Evolutionary conservation across 768 basidiomycete species (phyloP).

Genomic region (Tylopilus subfusipes): DNA sequence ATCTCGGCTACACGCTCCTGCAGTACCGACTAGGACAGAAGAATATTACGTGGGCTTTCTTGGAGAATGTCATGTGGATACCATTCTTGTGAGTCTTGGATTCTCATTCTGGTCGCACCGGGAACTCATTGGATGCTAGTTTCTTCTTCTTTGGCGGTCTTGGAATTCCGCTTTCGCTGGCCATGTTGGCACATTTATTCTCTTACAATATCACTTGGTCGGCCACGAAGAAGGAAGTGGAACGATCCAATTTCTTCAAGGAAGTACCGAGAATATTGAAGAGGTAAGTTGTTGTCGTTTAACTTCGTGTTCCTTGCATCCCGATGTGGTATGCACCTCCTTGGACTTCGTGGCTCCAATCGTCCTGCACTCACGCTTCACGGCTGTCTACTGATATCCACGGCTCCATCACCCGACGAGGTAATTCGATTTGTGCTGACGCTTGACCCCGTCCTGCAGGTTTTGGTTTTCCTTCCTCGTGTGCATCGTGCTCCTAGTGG

Average conservation of each 20-base stretch:
- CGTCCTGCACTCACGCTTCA: neutral
- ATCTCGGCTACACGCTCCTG: slow-evolving; percentile 64
- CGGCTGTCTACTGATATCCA: neutral
- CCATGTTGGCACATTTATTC: slow-evolving; percentile 53
- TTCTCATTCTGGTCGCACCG: neutral
- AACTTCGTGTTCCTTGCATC: neutral
- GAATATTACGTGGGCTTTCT: slow-evolving; percentile 20
- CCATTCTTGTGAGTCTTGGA: slow-evolving; percentile 36
- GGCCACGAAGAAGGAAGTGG: slow-evolving; percentile 76
- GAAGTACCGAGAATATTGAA: slow-evolving; percentile 82
- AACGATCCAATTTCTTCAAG: slow-evolving; percentile 85
- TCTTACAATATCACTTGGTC: slow-evolving; percentile 59
- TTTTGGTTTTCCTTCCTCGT: slow-evolving; percentile 43
- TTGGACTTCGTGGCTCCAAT: neutral
- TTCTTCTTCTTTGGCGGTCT: slow-evolving; percentile 59
- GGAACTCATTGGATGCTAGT: slow-evolving; percentile 13
- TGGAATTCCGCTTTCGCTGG: slow-evolving; percentile 49
- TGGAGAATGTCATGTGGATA: slow-evolving; percentile 28
- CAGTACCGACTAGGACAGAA: slow-evolving; percentile 65
- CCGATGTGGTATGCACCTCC: neutral
- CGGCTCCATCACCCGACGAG: slow-evolving; percentile 2
- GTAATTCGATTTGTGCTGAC: slow-evolving; percentile 15
- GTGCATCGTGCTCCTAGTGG: slow-evolving; percentile 48
- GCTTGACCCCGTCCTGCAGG: slow-evolving; percentile 16
- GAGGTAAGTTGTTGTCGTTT: slow-evolving; percentile 19